A percentile compares a stretch with the other conserved stretches of the same genome.
phyloP scores from a whole-genome alignment of 192 early-diverging fungal genomes.

The Backusella parvicylindrica region DNA sequence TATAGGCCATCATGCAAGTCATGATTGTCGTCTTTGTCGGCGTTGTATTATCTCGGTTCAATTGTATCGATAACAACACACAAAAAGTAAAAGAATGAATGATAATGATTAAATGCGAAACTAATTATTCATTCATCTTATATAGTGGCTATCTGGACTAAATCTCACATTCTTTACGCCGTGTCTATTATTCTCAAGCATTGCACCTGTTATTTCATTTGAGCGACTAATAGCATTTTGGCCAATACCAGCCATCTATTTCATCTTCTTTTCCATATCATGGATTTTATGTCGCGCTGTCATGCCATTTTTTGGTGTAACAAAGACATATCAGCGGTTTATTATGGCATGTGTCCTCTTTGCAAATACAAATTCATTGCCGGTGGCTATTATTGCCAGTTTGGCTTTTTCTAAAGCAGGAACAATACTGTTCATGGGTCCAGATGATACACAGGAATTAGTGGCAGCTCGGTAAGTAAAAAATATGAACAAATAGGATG shows the following conservation, averaged over 20 bases:
- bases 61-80: conserved; percentile 17
- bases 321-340: conserved; percentile 51
- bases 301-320: conserved; percentile 41
- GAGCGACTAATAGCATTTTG: conserved; percentile 61
- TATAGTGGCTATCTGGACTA: conserved; percentile 50
- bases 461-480: conserved; percentile 47
- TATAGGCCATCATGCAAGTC: conserved; percentile 34
- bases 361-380: conserved; percentile 72
- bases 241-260: conserved; percentile 61
- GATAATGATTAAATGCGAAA: neutral
- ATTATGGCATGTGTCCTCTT: conserved; percentile 64
- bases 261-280: conserved; percentile 35
- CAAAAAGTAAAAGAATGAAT: conserved; percentile 22
- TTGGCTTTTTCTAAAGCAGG: conserved; percentile 48
- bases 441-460: conserved; percentile 39
- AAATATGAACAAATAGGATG: neutral
- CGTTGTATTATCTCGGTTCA: conserved; percentile 8
- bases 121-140: too few relatives aligned
- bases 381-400: conserved; percentile 67
- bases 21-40: conserved; percentile 24
- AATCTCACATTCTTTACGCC: conserved; percentile 76
- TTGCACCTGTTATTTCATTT: conserved; percentile 63
- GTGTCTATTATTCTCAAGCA: conserved; percentile 71
- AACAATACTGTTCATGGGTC: conserved; percentile 33
- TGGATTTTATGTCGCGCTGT: conserved; percentile 35